Base-by-base conservation (phyloP, 139 green algal genomes). In the Volvox reticuliferus region DNA sequence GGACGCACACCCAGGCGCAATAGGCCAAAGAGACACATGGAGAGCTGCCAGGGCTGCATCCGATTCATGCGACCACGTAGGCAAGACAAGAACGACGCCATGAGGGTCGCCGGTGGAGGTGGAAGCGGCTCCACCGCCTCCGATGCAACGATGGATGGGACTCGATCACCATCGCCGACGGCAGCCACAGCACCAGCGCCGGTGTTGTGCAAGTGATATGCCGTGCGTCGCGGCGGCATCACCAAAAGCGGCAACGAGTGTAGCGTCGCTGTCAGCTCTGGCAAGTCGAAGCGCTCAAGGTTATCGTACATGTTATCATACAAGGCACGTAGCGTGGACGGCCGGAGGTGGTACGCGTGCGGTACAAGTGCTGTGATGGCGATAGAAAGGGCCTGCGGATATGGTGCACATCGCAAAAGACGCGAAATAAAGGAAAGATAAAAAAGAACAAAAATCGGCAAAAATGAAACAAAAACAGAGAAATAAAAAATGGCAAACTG, bases 41-140 rank as follows among this genome's bases (percentile, higher is more conserved):
- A 89, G 30, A 89, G 84, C 26, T 89, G 84, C 55, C 62, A 76
- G 33, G 84, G 84, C 68, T 89, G 55, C 67, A 81, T 69, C 1
- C 84, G 84, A 22, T 77, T 68, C 68, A 89, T 68, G 68, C 84
- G 84, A 30, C 84, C 84, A 22, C n/a, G 36, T 44, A 89, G 36
- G 84, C 84, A 89, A 35, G 84, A 80, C 35, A 89, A n/a, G 84
- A 81, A 89, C 6, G 84, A 81, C 1, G 36, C 13, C 1, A 89
- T 26, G 24, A 89, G 68, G 12, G 26, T 5, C 26, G 68, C 32
- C 36, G 84, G 84, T n/a, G 84, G 84, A 19, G 68, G 84, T 44
- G 84, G 84, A 35, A 9, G 63, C 20, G 35, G 35, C 36, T 36
- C 12, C 32, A 14, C 62, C 33, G 19, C 6, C 67, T 32, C 22